Conservation (phyloP, 495 filamentous ascomycete species). For the Podospora fimiseda region DNA sequence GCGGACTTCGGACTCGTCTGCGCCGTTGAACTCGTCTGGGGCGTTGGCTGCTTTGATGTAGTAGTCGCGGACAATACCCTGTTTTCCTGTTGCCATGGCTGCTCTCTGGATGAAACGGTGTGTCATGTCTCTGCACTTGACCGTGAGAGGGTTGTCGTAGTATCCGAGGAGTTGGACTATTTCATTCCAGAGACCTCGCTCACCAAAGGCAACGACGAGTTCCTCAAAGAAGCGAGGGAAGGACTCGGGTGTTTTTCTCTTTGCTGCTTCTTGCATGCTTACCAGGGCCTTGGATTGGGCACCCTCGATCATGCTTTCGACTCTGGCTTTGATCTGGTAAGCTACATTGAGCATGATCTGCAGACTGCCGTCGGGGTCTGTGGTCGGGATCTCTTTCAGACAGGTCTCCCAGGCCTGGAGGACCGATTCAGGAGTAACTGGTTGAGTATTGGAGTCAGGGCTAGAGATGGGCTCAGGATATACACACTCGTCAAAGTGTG, state of each 20-base stretch:
- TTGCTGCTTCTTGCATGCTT: neutral
- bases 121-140: neutral
- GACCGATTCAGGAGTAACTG: neutral
- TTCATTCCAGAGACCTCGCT: neutral
- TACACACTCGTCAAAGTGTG: conserved; percentile 1
- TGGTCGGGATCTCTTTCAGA: neutral
- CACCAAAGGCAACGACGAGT: conserved; percentile 1
- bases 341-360: conserved; percentile 1
- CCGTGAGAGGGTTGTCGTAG: neutral
- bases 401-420: neutral
- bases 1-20: conserved; percentile 2
- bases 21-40: neutral
- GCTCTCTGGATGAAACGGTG: conserved; percentile 1
- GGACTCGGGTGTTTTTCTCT: neutral
- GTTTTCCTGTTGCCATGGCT: conserved; percentile 1
- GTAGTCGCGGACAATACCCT: neutral
- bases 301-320: neutral
- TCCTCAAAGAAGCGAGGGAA: conserved; percentile 1
- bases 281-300: neutral
- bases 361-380: neutral
- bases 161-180: neutral
- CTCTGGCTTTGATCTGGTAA: conserved; percentile 3
- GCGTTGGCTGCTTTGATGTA: neutral
- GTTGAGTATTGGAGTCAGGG: too few species aligned
- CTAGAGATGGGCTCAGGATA: neutral